Conservation (phyloP, 2,329 filamentous ascomycete genomes). For the Fusarium cicatricum region DNA sequence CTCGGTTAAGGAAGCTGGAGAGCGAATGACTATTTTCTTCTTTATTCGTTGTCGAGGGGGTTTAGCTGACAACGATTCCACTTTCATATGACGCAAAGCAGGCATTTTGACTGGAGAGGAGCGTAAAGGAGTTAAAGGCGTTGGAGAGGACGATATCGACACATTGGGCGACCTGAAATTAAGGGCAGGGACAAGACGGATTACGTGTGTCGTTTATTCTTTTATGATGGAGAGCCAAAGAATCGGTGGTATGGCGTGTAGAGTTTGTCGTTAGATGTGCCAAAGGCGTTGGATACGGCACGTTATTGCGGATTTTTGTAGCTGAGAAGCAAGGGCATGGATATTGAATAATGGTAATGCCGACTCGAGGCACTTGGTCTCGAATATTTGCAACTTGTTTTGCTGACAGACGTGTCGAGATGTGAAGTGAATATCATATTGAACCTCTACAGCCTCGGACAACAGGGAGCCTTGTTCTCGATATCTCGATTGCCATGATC, state of each 20-base stretch:
- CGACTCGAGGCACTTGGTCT: slow-evolving; percentile 14
- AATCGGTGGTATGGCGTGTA: slow-evolving; percentile 3
- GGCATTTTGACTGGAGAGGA: slow-evolving; percentile 34
- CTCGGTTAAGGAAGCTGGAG: slow-evolving; percentile 38
- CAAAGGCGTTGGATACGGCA: slow-evolving; percentile 34
- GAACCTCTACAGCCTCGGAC: background rate
- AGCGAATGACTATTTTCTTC: slow-evolving; percentile 19
- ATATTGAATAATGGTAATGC: slow-evolving; percentile 46
- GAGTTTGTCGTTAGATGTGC: slow-evolving; percentile 18
- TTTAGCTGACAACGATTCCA: slow-evolving; percentile 24
- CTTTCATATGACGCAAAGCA: slow-evolving; percentile 32
- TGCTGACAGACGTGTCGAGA: background rate
- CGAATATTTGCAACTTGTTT: background rate
- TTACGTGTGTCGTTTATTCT: slow-evolving; percentile 11
- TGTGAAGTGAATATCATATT: background rate
- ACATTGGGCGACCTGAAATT: slow-evolving; percentile 7
- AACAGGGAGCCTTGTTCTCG: no score
- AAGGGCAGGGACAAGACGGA: slow-evolving; percentile 24
- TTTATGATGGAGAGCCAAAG: slow-evolving; percentile 10
- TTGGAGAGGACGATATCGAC: slow-evolving; percentile 21
- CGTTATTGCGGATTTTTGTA: slow-evolving; percentile 12
- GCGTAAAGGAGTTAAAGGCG: slow-evolving; percentile 40
- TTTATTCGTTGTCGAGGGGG: slow-evolving; percentile 4
- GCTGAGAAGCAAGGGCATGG: slow-evolving; percentile 27
- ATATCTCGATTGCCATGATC: background rate